A percentile compares a stretch with the other conserved stretches of the same genome.
Conservation (phyloP, 2,329 filamentous ascomycete species). For the Colletotrichum lentis region DNA sequence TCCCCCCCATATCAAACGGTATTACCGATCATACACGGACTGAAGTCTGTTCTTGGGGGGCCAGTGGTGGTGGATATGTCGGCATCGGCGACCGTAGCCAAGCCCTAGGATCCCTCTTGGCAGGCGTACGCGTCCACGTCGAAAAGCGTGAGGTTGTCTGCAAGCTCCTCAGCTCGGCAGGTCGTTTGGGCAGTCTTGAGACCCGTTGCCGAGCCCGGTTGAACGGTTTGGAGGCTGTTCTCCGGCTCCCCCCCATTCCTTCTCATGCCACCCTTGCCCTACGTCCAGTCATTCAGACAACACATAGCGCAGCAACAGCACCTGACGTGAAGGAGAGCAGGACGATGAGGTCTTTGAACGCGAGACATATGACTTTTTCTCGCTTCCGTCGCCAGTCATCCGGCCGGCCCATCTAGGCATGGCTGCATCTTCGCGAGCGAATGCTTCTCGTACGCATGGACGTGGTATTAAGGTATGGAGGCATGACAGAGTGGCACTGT, state of each 20-base stretch:
- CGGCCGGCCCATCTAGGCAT: slow-evolving; percentile 8
- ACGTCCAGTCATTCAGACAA: slow-evolving; percentile 18
- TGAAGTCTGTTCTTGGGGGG: background rate
- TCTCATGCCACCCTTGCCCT: slow-evolving; percentile 9
- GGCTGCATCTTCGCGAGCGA: background rate
- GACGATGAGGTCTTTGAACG: slow-evolving; percentile 14
- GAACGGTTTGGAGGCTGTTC: background rate
- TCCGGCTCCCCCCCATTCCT: background rate
- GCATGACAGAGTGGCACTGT: slow-evolving; percentile 7
- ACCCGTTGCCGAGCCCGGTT: slow-evolving; percentile 34
- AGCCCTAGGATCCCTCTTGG: slow-evolving; percentile 34
- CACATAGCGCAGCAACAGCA: background rate
- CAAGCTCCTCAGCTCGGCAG: slow-evolving; percentile 35
- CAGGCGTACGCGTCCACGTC: slow-evolving; percentile 39
- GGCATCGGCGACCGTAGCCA: slow-evolving; percentile 21
- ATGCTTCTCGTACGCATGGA: background rate
- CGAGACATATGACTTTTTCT: slow-evolving; percentile 2
- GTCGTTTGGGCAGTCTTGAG: slow-evolving; percentile 15
- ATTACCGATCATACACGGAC: background rate
- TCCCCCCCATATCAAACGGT: background rate
- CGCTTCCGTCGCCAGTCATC: background rate
- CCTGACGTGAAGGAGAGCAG: slow-evolving; percentile 14
- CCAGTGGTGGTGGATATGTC: slow-evolving; percentile 28
- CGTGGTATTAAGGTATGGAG: slow-evolving; percentile 9
- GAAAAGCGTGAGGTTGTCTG: slow-evolving; percentile 38